Evolutionary conservation across 345 rosid species (phyloP).

Genomic region (Durio zibethinus): DNA sequence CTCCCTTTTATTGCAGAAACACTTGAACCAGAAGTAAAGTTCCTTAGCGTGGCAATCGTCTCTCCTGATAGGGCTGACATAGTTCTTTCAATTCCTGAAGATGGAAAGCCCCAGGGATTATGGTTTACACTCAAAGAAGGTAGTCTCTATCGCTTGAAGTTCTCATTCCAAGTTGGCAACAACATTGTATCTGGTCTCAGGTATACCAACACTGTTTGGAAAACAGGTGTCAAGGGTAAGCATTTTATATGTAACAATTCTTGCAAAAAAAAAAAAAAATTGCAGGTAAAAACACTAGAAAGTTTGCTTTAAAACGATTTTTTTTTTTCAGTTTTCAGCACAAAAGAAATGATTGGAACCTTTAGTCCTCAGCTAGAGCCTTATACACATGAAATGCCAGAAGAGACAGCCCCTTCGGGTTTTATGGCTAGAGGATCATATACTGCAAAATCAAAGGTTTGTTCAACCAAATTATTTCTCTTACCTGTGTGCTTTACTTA

Average conservation of each 20-base stretch:
- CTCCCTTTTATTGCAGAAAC: slow-evolving; percentile 72
- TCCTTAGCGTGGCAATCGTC: slow-evolving; percentile 53
- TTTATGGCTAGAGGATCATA: slow-evolving; percentile 71
- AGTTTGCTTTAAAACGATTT: neutral
- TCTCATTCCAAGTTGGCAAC: slow-evolving; percentile 62
- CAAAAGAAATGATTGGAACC: slow-evolving; percentile 75
- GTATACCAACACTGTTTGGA: slow-evolving; percentile 76
- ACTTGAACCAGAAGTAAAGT: slow-evolving; percentile 71
- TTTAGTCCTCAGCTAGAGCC: slow-evolving; percentile 74
- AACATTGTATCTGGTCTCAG: slow-evolving; percentile 84
- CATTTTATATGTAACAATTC: neutral
- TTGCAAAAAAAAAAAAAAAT: neutral
- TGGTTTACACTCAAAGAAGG: slow-evolving; percentile 87
- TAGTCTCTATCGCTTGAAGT: slow-evolving; percentile 54
- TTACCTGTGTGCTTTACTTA: too few species aligned
- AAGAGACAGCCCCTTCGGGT: slow-evolving; percentile 75
- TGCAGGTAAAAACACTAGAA: neutral
- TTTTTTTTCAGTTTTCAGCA: slow-evolving; percentile 47
- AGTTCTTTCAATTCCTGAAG: slow-evolving; percentile 54
- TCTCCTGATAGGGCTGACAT: slow-evolving; percentile 63
- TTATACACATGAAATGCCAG: slow-evolving; percentile 60
- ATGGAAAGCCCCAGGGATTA: slow-evolving; percentile 52
- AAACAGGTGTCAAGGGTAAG: slow-evolving; percentile 67
- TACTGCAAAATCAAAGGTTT: slow-evolving; percentile 71
- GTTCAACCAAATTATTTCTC: neutral